Percentiles rank a stretch among this genome's conserved stretches.
phyloP scores from a whole-genome alignment of 495 filamentous ascomycete genomes.

The Penicillium canescens region DNA sequence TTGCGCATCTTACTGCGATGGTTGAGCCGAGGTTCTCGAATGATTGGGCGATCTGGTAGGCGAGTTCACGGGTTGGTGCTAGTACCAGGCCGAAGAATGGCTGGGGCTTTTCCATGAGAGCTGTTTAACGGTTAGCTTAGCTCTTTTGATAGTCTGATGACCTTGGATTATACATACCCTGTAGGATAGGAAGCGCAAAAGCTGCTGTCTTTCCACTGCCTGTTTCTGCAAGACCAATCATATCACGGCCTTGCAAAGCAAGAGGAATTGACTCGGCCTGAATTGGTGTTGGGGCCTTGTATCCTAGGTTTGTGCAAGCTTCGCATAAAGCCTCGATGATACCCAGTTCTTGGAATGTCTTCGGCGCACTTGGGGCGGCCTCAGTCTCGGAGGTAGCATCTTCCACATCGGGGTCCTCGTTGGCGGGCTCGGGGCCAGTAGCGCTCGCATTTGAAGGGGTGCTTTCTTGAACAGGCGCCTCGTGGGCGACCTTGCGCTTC shows the following conservation, averaged over 20 bases:
- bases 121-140: conserved; percentile 20
- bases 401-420: conserved; percentile 16
- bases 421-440: not conserved
- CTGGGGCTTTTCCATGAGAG: conserved; percentile 79
- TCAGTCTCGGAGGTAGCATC: conserved; percentile 7
- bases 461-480: conserved; percentile 9
- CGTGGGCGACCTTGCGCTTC: conserved; percentile 37
- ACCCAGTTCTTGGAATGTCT: conserved; percentile 83
- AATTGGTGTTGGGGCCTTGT: conserved; percentile 80
- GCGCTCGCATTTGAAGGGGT: conserved; percentile 14
- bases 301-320: conserved; percentile 77
- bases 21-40: conserved; percentile 82
- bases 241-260: conserved; percentile 76
- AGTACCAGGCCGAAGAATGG: conserved; percentile 78
- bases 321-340: conserved; percentile 86
- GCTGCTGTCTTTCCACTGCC: conserved; percentile 93
- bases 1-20: conserved; percentile 75
- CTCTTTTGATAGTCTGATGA: not conserved
- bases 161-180: conserved; percentile 40
- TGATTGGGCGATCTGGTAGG: conserved; percentile 81
- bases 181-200: conserved; percentile 86
- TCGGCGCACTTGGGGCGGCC: conserved; percentile 24
- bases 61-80: conserved; percentile 89
- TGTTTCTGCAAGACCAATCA: conserved; percentile 93
- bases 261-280: conserved; percentile 77